Evolutionary conservation across 306 rosid species (phyloP).

Genomic region (Coriaria nepalensis): DNA sequence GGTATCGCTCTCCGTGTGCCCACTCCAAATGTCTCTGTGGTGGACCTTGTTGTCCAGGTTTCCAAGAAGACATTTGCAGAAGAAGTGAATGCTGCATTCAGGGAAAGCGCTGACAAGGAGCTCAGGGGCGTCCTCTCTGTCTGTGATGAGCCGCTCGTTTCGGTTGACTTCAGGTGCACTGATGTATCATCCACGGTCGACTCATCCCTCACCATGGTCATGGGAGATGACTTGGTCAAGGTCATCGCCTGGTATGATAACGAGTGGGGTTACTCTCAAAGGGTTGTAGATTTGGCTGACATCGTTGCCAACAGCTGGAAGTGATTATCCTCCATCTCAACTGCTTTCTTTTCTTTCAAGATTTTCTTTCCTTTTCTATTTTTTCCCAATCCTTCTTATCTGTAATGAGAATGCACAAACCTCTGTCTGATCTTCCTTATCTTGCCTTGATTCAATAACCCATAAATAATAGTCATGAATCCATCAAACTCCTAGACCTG

Average conservation of each 20-base stretch:
- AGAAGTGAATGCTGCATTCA: conserved; percentile 84
- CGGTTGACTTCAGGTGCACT: conserved; percentile 84
- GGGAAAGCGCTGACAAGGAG: conserved; percentile 77
- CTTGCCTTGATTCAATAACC: too few relatives aligned
- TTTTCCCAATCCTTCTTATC: conserved; percentile 4
- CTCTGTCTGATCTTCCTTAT: too few relatives aligned
- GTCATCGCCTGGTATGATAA: conserved; percentile 98
- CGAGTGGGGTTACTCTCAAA: conserved; percentile 97
- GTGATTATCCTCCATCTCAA: conserved; percentile 18
- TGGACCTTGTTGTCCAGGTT: conserved; percentile 89
- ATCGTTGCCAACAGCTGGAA: conserved; percentile 94
- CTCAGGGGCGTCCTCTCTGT: conserved; percentile 68
- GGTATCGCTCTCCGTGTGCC: conserved; percentile 97
- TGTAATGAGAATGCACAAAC: too few relatives aligned
- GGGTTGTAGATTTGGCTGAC: conserved; percentile 96
- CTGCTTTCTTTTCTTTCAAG: too few relatives aligned
- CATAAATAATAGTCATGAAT: too few relatives aligned
- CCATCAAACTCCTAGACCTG: too few relatives aligned
- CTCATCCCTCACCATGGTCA: conserved; percentile 90
- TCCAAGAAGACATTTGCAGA: conserved; percentile 90
- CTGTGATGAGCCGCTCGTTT: conserved; percentile 93
- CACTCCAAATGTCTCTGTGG: conserved; percentile 92
- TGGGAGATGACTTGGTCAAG: conserved; percentile 98
- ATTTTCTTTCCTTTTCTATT: conserved; percentile 4
- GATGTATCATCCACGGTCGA: conserved; percentile 94